Base-by-base conservation (phyloP, 371 early-diverging fungal species). In the Mucor indicus region DNA sequence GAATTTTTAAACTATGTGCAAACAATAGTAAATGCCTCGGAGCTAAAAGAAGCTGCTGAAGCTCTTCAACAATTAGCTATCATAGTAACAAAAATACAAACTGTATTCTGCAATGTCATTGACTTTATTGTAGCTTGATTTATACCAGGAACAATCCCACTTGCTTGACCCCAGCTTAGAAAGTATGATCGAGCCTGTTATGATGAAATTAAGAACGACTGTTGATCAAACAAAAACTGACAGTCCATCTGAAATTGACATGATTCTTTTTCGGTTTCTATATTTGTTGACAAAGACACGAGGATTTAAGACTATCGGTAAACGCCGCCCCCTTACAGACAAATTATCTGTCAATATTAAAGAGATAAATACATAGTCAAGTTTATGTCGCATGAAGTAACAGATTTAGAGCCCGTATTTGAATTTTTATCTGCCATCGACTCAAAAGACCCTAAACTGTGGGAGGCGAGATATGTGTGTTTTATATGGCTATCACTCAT, bases 401-500 rank as follows among this genome's bases (percentile, higher is more conserved):
- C 80, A 17, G 93, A 93, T 65, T 70, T 95, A 9, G 96, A 95
- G 57, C 93, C 93, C 0, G 77, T 83, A 9, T 83, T 91, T 53
- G 75, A 68, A 31, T 84, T 80, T 57, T 57, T 87, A 27, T 60
- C 50, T 25, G 41, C 25, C 9, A 56, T 67, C 42, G 51, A 78
- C 32, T 43, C 68, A 22, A 25, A 47, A 7, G 45, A 47, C 20
- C 45, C 46, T 17, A 23, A 38, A 1, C 32, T 66, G 11, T 93
- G 94, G 95, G 86, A 87, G 50, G 74, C 74, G 1, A 77, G 91
- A 11, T 93, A 90, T 54, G 69, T 92, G 11, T 69, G 86, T 23
- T 67, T 92, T 29, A 69, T 92, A 19, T 93, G 93, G 93, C 60
- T 93, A n/a, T 91, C 92, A 0, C 74, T 95, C 31, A 79, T 95